These are phyloP conservation scores for Serendipita indica DNA, from an alignment of 768 basidiomycete genomes.

Conservation along the genomic window DNA sequence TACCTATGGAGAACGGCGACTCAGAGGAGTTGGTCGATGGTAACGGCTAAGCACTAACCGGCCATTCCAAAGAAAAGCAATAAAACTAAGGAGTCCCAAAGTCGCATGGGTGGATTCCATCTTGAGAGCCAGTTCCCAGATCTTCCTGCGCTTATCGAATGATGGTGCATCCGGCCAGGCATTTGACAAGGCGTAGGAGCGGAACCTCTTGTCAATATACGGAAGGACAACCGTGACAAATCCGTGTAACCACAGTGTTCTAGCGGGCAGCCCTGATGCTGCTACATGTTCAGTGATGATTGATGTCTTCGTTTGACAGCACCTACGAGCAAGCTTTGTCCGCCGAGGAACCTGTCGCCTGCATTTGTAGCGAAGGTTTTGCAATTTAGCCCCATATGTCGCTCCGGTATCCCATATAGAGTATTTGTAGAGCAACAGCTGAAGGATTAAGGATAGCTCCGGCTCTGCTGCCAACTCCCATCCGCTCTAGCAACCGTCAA, in stretches of 20 bases:
- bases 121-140: slow-evolving; percentile 53
- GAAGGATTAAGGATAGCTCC: slow-evolving; percentile 56
- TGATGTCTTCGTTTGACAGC: slow-evolving; percentile 9
- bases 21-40: background rate
- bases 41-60: slow-evolving; percentile 37
- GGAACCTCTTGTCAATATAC: slow-evolving; percentile 63
- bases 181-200: slow-evolving; percentile 57
- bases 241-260: slow-evolving; percentile 50
- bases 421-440: slow-evolving; percentile 60
- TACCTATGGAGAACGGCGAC: slow-evolving; percentile 37
- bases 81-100: slow-evolving; percentile 56
- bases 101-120: slow-evolving; percentile 53
- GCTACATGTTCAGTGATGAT: slow-evolving; percentile 5
- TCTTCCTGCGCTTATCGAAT: slow-evolving; percentile 53
- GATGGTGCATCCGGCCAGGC: slow-evolving; percentile 89
- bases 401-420: slow-evolving; percentile 70
- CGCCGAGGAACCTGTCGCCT: slow-evolving; percentile 16
- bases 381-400: slow-evolving; percentile 71
- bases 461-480: slow-evolving; percentile 36
- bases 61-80: slow-evolving; percentile 75
- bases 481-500: background rate
- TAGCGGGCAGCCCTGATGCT: slow-evolving; percentile 55
- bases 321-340: slow-evolving; percentile 11
- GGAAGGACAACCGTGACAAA: slow-evolving; percentile 58
- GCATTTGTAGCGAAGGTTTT: slow-evolving; percentile 52